Percentiles rank a stretch among this genome's conserved stretches.
phyloP scores from a whole-genome alignment of 805 yeast species.

The Wickerhamiella slavikovae region DNA sequence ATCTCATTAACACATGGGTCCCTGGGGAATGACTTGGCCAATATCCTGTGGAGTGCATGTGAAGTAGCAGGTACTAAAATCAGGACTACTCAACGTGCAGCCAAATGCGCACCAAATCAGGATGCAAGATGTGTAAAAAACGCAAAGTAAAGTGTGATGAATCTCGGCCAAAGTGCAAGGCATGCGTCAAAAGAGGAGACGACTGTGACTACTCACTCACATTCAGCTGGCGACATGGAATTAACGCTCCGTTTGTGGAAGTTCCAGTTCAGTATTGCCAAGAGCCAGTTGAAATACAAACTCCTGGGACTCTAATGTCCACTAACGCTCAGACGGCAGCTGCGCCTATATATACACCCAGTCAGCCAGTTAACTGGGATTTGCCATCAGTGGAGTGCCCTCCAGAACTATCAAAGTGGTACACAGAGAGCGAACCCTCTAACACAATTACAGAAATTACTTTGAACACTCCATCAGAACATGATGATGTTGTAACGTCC shows the following conservation, averaged over 20 bases:
- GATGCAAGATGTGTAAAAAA: constrained; percentile 51
- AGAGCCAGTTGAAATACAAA: background rate
- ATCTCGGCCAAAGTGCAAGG: constrained; percentile 33
- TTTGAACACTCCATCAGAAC: too few species aligned
- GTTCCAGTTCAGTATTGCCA: background rate
- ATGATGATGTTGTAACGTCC: too few species aligned
- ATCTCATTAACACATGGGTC: background rate
- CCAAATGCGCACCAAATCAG: too few species aligned
- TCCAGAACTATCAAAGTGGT: background rate
- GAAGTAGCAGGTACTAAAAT: too few species aligned
- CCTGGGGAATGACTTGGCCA: background rate
- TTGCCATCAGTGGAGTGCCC: background rate
- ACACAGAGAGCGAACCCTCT: too few species aligned
- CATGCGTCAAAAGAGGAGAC: constrained; percentile 21
- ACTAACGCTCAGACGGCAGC: background rate
- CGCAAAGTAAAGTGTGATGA: constrained; percentile 50
- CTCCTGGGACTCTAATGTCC: background rate
- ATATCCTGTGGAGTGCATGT: constrained; percentile 1
- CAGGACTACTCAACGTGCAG: too few species aligned
- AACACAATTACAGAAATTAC: too few species aligned
- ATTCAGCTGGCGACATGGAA: constrained; percentile 7
- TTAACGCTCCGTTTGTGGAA: background rate
- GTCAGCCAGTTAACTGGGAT: too few species aligned
- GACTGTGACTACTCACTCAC: constrained; percentile 6
- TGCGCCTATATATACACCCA: too few species aligned